phyloP scores from a whole-genome alignment of 83 land plant species.

The Picea abies region DNA sequence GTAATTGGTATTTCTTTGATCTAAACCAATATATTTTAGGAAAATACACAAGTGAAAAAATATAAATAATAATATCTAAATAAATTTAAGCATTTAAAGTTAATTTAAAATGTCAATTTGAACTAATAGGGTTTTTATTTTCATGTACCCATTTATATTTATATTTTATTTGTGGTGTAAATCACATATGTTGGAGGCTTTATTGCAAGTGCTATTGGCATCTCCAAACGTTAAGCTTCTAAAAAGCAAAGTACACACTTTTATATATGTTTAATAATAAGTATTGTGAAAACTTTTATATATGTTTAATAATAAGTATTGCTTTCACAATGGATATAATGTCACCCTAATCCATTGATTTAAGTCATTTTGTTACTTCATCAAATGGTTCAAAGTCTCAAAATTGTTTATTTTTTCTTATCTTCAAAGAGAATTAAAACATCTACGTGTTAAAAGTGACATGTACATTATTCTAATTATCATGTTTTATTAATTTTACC shows the following conservation, averaged over 20 bases:
- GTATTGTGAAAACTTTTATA: too few species aligned
- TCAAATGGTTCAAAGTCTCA: slow-evolving; percentile 90
- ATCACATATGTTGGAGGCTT: slow-evolving; percentile 80
- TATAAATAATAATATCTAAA: background rate
- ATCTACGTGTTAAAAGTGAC: slow-evolving; percentile 77
- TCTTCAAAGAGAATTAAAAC: slow-evolving; percentile 76
- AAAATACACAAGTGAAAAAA: background rate
- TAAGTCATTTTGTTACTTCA: slow-evolving; percentile 92
- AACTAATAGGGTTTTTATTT: background rate
- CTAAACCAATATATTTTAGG: slow-evolving; percentile 37
- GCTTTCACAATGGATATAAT: background rate
- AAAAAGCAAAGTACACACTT: slow-evolving; percentile 67
- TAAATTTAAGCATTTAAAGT: background rate
- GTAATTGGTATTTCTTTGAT: background rate
- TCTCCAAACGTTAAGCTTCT: slow-evolving; percentile 74
- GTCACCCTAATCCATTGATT: background rate
- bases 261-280: too few species aligned
- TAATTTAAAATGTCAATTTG: background rate
- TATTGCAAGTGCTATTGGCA: slow-evolving; percentile 64
- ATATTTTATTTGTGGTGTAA: background rate
- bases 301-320: background rate
- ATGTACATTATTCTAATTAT: slow-evolving; percentile 25
- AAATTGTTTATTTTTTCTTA: slow-evolving; percentile 76
- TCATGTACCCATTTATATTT: background rate
- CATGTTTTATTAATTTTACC: too few species aligned